Percentiles rank a stretch among this genome's conserved stretches.
These are phyloP conservation scores for Selaginella tamariscina DNA, from an alignment of 75 land plant genomes.

Conservation along the genomic window DNA sequence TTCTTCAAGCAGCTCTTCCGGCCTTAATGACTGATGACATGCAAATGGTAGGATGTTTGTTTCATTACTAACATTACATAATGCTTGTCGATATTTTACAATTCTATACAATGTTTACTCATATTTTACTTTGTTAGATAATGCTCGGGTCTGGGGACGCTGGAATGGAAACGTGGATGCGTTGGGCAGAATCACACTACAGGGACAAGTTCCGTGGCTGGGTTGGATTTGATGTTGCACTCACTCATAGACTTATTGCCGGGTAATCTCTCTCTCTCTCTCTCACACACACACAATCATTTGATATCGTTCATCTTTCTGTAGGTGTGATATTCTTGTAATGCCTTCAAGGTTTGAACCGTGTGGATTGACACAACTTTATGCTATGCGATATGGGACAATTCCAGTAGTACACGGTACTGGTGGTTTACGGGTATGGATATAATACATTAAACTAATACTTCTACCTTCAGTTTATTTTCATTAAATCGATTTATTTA, in stretches of 20 bases:
- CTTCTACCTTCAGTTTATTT: no score
- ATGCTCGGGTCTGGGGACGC: slow-evolving; percentile 10
- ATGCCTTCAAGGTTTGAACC: slow-evolving; percentile 13
- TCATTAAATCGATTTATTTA: neutral
- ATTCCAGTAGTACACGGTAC: neutral
- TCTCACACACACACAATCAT: no score
- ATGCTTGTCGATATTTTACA: no score
- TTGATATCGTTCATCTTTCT: no score
- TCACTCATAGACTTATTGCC: neutral
- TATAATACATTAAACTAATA: neutral
- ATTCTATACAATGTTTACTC: no score
- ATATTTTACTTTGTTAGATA: neutral
- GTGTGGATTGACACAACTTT: slow-evolving; percentile 9
- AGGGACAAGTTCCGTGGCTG: neutral
- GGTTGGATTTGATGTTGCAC: slow-evolving; percentile 5
- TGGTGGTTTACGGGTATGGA: neutral
- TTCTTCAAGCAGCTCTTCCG: slow-evolving; percentile 4
- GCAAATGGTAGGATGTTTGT: neutral
- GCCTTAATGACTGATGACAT: slow-evolving; percentile 2
- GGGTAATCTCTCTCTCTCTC: no score
- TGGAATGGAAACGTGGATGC: slow-evolving; percentile 1
- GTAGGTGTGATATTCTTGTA: slow-evolving; percentile 7
- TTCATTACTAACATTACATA: neutral
- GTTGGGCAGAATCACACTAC: neutral
- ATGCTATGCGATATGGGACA: slow-evolving; percentile 11